A percentile compares a stretch with the other conserved stretches of the same genome.
Conservation (phyloP, 2,329 filamentous ascomycete genomes). For the Ascochyta rabiei region DNA sequence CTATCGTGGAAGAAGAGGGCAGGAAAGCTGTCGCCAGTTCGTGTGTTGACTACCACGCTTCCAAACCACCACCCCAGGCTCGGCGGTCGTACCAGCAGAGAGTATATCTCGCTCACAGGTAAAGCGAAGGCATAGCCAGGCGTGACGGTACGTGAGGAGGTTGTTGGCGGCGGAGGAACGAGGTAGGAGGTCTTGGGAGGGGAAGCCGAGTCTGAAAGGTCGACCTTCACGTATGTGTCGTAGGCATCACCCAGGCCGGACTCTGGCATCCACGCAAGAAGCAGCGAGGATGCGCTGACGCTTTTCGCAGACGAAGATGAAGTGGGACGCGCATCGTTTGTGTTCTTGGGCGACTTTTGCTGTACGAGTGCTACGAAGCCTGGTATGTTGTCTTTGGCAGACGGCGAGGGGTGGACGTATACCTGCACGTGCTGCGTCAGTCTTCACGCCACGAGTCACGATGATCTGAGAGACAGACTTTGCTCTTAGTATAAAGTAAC, state of each 20-base stretch:
- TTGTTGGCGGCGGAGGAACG: slow-evolving; percentile 87
- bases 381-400: slow-evolving; percentile 91
- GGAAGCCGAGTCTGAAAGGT: slow-evolving; percentile 79
- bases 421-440: slow-evolving; percentile 62
- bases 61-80: slow-evolving; percentile 99
- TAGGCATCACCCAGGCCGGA: slow-evolving; percentile 81
- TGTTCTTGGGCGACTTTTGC: slow-evolving; percentile 66
- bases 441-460: slow-evolving; percentile 25
- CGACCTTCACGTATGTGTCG: slow-evolving; percentile 93
- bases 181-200: slow-evolving; percentile 87
- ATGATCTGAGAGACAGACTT: slow-evolving; percentile 62
- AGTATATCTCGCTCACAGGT: slow-evolving; percentile 88
- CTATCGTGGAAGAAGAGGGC: slow-evolving; percentile 97
- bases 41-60: slow-evolving; percentile 89
- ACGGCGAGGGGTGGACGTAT: slow-evolving; percentile 93
- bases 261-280: slow-evolving; percentile 94
- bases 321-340: slow-evolving; percentile 43
- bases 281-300: slow-evolving; percentile 70
- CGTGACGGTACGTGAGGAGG: slow-evolving; percentile 73
- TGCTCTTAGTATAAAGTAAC: slow-evolving; percentile 94
- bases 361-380: slow-evolving; percentile 93
- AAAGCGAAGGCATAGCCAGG: slow-evolving; percentile 90
- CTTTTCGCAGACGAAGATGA: slow-evolving; percentile 52
- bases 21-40: slow-evolving; percentile 89
- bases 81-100: slow-evolving; percentile 85